Conservation (phyloP, 495 filamentous ascomycete species). For the Penicillium waksmanii region DNA sequence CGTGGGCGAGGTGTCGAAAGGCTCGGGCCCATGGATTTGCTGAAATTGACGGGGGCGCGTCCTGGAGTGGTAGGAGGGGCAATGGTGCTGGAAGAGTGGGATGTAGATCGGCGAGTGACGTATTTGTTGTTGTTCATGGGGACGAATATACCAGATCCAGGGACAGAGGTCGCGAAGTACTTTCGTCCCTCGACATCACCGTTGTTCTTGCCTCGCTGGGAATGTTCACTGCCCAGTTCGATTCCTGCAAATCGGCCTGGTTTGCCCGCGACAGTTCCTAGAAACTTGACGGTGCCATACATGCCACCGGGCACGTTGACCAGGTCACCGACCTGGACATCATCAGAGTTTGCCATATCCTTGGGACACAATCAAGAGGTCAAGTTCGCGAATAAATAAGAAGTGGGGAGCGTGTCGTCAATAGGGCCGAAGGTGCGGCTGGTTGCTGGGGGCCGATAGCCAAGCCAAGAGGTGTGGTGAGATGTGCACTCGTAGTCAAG, state of each 20-base stretch:
- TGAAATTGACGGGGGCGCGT: slow-evolving; percentile 60
- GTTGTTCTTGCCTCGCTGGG: slow-evolving; percentile 87
- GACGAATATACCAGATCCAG: slow-evolving; percentile 91
- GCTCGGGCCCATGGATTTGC: slow-evolving; percentile 82
- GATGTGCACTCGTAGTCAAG: not conserved
- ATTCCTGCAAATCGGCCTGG: slow-evolving; percentile 93
- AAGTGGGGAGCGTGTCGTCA: slow-evolving; percentile 9
- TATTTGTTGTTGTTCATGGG: slow-evolving; percentile 84
- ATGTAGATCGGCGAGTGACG: slow-evolving; percentile 55
- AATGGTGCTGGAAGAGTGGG: slow-evolving; percentile 59
- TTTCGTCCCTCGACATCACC: slow-evolving; percentile 87
- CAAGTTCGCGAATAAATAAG: slow-evolving; percentile 9
- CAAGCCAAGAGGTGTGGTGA: not conserved
- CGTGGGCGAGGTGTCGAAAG: slow-evolving; percentile 70
- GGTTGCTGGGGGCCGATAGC: slow-evolving; percentile 12
- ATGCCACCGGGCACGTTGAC: slow-evolving; percentile 97
- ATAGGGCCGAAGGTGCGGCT: slow-evolving; percentile 4
- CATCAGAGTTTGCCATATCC: slow-evolving; percentile 33
- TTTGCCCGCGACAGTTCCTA: slow-evolving; percentile 86
- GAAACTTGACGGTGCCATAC: slow-evolving; percentile 85
- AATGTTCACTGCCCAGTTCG: slow-evolving; percentile 81
- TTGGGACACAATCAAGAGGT: slow-evolving; percentile 36
- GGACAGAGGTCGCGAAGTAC: slow-evolving; percentile 81
- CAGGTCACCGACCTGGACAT: slow-evolving; percentile 79
- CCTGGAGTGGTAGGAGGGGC: slow-evolving; percentile 71